Evolutionary conservation across 2,329 filamentous ascomycete species (phyloP), one percentile per base, ranked within the genome.

Genomic region (Calonectria crousiana): DNA sequence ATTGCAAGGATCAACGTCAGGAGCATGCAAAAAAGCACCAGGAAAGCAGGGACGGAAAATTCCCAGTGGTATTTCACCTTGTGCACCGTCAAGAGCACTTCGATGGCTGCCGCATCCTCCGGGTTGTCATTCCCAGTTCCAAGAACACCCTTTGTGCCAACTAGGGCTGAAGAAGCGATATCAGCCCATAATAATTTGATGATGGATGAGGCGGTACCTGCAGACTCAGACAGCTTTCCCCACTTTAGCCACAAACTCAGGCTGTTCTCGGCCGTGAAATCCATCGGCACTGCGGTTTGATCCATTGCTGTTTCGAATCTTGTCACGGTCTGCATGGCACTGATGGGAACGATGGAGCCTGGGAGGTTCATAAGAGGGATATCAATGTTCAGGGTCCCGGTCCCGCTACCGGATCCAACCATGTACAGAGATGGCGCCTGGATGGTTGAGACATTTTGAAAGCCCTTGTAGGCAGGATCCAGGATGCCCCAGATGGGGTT

Each of bases 401-500:
- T 16, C 18, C 32, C 56, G 16, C 38, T 13, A 14, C 51, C 49
- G 18, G 66, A 73, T 38, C 73, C 69, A 6, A 73, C 36, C 52
- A 75, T 28, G 60, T 75, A 73, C 11, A 75, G 44, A 3, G 73
- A 73, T 18, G 73, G 66, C 3, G 69, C 69, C 30, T 70, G 70
- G 41, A 73, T 47, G 34, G 67, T 74, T 2, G 60, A 67, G 23
- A 77, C 58, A 26, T 76, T 75, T 9, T 51, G 64, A 26, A 67
- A 74, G 14, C 60, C 64, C 10, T 73, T 68, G 38, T 76, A 76
- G 6, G 75, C 76, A 4, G 36, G 32, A 26, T 72, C 67, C 26
- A 77, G 36, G 5, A 76, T 53, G 23, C 76, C 76, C 73, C 76
- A 77, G 44, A 76, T 73, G n/a, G 74, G 72, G 3, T 67, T 9